These are phyloP conservation scores for Sclerotinia glacialis DNA, from an alignment of 2,329 filamentous ascomycete species.

Conservation along the genomic window DNA sequence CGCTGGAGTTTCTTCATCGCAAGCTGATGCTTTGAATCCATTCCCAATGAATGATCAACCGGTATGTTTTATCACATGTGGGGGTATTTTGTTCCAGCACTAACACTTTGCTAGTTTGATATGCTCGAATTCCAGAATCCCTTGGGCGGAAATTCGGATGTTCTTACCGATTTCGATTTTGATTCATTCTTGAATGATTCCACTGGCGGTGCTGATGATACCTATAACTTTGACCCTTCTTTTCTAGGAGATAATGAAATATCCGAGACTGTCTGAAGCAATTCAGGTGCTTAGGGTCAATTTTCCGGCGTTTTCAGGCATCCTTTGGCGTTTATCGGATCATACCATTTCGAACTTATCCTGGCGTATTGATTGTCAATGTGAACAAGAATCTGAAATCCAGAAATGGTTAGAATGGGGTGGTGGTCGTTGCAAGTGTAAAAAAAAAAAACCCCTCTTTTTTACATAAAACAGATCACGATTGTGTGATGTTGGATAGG, in stretches of 20 bases:
- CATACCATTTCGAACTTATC: constrained; percentile 35
- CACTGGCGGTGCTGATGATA: constrained; percentile 44
- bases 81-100: neutral
- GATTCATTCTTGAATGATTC: constrained; percentile 62
- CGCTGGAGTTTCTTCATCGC: constrained; percentile 46
- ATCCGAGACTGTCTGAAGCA: constrained; percentile 49
- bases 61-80: constrained; percentile 25
- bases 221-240: constrained; percentile 55
- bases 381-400: constrained; percentile 31
- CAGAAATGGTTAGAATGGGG: constrained; percentile 21
- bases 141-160: constrained; percentile 49
- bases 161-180: constrained; percentile 66
- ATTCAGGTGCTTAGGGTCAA: constrained; percentile 26
- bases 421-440: constrained; percentile 17
- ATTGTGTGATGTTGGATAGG: constrained; percentile 13
- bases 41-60: constrained; percentile 46
- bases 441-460: constrained; percentile 11
- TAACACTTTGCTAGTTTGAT: constrained; percentile 31
- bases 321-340: constrained; percentile 39
- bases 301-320: constrained; percentile 39
- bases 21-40: constrained; percentile 48
- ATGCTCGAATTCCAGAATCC: constrained; percentile 57
- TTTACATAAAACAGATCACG: constrained; percentile 15
- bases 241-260: constrained; percentile 60
- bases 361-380: constrained; percentile 34